Evolutionary conservation across 768 basidiomycete species (phyloP), one percentile per base, ranked within the genome.

Genomic region (Calocybe cyanea): DNA sequence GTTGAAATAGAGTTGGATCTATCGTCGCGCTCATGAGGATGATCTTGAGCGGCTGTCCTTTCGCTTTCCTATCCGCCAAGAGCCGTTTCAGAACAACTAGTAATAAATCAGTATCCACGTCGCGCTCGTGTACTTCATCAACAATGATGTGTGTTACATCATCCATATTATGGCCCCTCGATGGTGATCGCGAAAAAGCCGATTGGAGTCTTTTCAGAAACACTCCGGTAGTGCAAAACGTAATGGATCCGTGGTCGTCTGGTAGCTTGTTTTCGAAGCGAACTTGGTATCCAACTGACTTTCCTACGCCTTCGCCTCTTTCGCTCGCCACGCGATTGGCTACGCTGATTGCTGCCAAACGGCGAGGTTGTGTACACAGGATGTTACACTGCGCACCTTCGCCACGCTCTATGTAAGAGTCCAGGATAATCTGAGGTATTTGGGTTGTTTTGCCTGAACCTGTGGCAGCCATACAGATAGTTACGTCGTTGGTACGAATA

Each of bases 21-120:
- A 97, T 91, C 35, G 94, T 97, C 7, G 94, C 94, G 58, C 90
- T 94, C 93, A 97, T 96, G 45, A 98, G 77, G 34, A 96, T 67
- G 52, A 97, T 73, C 63, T 92, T 93, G 63, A 97, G 66, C 2
- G 87, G 83, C 38, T 83, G 78, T 9, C 78, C 75, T 51, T 77
- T 76, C 5, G 77, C 70, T 60, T 78, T 84, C 54, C 92, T 80
- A 47, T 91, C 84, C 5, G 75, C 77, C 57, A 94, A 64, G 18
- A 94, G 65, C 18, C 89, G 80, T 63, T 94, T 93, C 44, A 98
- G 75, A 4, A 93, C 90, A 46, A 92, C 89, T 14, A 98, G 77
- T 34, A 92, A 67, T 18, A 96, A 68, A 63, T 96, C 94, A 0
- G 91, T 94, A 58, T 96, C 92, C 48, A 95, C 80, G 54, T 95